Conservation (phyloP, 768 basidiomycete species). For the Hebeloma cylindrosporum region DNA sequence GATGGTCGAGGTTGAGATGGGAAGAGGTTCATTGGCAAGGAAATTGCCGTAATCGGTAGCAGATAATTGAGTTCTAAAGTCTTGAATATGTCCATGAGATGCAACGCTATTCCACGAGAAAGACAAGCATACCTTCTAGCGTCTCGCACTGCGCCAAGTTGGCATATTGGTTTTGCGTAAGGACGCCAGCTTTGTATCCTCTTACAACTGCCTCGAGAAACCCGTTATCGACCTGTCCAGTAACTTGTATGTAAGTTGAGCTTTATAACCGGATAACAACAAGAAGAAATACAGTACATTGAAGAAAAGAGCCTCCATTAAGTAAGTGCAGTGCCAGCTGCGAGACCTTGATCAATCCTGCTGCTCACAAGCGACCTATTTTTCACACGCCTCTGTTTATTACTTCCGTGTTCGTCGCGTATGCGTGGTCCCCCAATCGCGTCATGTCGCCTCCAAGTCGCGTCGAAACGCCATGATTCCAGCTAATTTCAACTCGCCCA, state of each 20-base stretch:
- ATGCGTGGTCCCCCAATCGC: no score
- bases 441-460: no score
- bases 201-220: slow-evolving; percentile 82
- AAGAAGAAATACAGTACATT: slow-evolving; percentile 52
- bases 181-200: slow-evolving; percentile 92
- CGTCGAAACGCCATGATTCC: no score
- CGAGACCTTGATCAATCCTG: no score
- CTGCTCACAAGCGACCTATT: no score
- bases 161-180: slow-evolving; percentile 86
- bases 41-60: slow-evolving; percentile 99
- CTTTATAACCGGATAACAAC: slow-evolving; percentile 9
- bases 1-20: slow-evolving; percentile 91
- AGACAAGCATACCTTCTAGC: slow-evolving; percentile 72
- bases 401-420: no score
- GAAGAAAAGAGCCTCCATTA: slow-evolving; percentile 88
- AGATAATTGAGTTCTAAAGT: slow-evolving; percentile 92
- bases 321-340: slow-evolving; percentile 8
- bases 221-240: slow-evolving; percentile 61
- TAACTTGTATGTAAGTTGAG: slow-evolving; percentile 26
- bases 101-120: background rate
- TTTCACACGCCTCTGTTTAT: no score
- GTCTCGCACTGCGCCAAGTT: slow-evolving; percentile 97
- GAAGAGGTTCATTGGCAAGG: slow-evolving; percentile 92
- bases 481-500: no score
- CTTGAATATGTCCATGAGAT: slow-evolving; percentile 42